Evolutionary conservation across 106 monocot species (phyloP), one percentile per base, ranked within the genome.

Genomic region (Allium sativum): DNA sequence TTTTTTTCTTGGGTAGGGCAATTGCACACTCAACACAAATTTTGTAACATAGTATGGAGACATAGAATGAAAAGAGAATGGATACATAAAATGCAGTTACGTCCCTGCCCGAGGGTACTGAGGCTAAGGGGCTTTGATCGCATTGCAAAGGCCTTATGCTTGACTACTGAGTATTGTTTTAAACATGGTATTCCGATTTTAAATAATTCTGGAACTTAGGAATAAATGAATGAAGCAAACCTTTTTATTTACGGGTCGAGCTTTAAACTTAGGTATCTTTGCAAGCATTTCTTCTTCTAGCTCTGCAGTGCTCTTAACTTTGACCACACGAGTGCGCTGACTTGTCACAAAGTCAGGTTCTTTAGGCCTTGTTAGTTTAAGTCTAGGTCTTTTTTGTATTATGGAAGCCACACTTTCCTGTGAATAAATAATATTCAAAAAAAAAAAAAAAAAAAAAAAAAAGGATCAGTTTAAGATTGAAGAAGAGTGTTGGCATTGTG

Each of bases 201-300:
- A 44, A 44, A 9, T 44, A 45, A 14, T 46, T 18, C 21, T 20
- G 14, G 15, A 62, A 62, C 13, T 59, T 46, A 16, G 3, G 3
- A 62, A 7, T 31, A 31, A 31, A 31, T 46, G 45, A 53, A 20
- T 13, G 21, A 21, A 57, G n/a, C 14, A 51, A 59, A 98, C 96
- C 82, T 98, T 98, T 65, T 83, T 98, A 58, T 98, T 98, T 11
- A 98, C 42, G 8, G 96, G 85, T 2, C 82, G 72, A 65, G 96
- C 91, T 81, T 92, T 98, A 56, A 98, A 98, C 56, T 88, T 98
- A 0, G 96, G 91, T 9, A 98, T 72, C 72, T 85, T 98, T n/a
- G 96, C 82, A 67, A 98, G 54, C 91, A 88, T 88, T 64, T 96
- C 96, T 67, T 79, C 82, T 53, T 98, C 96, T 10, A 98, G 68